Conservation (phyloP, 2,329 filamentous ascomycete species). For the Ascosphaera aggregata region DNA sequence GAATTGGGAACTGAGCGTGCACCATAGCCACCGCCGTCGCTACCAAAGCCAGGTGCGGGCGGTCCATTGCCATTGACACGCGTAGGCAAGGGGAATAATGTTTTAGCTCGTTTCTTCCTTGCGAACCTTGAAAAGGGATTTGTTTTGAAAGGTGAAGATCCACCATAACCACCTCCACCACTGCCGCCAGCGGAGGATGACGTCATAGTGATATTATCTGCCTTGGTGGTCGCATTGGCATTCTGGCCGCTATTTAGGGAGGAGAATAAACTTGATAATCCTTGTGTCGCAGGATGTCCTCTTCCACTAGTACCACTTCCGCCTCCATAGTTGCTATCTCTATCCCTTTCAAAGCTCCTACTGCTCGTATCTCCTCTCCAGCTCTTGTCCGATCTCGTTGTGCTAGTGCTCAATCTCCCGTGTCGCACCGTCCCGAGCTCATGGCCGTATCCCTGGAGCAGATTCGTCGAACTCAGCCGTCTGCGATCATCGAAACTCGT, state of each 20-base stretch:
- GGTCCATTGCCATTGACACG: neutral
- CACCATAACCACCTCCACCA: too few species aligned
- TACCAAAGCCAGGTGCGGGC: neutral
- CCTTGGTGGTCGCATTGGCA: neutral
- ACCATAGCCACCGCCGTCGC: neutral
- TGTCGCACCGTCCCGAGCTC: neutral
- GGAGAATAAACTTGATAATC: neutral
- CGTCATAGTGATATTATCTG: neutral
- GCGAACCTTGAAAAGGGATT: neutral
- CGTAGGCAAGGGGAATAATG: neutral
- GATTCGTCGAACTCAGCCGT: neutral
- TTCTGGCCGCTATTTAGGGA: neutral
- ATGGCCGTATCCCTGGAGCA: neutral
- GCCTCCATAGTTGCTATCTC: neutral
- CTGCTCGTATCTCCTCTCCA: neutral
- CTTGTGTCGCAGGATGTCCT: neutral
- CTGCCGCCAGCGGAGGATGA: too few species aligned
- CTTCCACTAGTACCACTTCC: neutral
- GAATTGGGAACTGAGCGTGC: neutral
- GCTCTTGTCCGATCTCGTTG: neutral
- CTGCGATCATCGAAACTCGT: neutral
- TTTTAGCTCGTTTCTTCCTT: neutral
- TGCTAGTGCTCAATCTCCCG: neutral
- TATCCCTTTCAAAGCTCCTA: neutral
- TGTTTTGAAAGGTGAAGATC: neutral